Conservation (phyloP, 495 filamentous ascomycete species). For the Penicillium verhagenii region DNA sequence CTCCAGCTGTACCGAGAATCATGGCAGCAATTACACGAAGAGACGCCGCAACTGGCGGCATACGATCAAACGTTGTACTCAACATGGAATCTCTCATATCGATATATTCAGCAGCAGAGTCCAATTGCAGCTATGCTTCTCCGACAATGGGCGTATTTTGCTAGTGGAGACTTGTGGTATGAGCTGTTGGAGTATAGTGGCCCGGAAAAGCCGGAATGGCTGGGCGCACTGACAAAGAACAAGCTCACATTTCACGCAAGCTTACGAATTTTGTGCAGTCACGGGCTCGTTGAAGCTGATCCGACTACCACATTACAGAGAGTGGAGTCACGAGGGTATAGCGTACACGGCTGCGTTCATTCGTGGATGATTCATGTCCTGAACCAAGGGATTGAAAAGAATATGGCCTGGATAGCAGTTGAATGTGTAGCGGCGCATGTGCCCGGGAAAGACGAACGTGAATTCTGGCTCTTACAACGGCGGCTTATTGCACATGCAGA, state of each 20-base stretch:
- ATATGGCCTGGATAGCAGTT: neutral
- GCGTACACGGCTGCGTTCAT: constrained; percentile 1
- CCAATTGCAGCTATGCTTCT: neutral
- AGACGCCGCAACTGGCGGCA: neutral
- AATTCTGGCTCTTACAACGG: neutral
- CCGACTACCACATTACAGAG: neutral
- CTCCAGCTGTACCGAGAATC: neutral
- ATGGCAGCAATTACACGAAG: neutral
- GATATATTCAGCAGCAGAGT: neutral
- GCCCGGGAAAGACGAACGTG: neutral
- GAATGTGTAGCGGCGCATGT: neutral
- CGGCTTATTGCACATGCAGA: neutral
- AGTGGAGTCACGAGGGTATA: neutral
- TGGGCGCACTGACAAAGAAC: neutral
- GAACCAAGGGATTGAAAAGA: neutral
- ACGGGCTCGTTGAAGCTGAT: neutral
- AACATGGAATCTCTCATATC: neutral
- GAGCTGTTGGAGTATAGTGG: neutral
- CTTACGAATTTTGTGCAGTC: neutral
- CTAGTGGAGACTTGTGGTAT: neutral
- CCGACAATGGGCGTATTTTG: neutral
- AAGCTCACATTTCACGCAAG: neutral
- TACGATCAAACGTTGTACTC: neutral
- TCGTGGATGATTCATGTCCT: neutral
- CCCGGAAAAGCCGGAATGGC: neutral